phyloP scores from a whole-genome alignment of 2,329 filamentous ascomycete species.

The Pleoardoris graminearum region DNA sequence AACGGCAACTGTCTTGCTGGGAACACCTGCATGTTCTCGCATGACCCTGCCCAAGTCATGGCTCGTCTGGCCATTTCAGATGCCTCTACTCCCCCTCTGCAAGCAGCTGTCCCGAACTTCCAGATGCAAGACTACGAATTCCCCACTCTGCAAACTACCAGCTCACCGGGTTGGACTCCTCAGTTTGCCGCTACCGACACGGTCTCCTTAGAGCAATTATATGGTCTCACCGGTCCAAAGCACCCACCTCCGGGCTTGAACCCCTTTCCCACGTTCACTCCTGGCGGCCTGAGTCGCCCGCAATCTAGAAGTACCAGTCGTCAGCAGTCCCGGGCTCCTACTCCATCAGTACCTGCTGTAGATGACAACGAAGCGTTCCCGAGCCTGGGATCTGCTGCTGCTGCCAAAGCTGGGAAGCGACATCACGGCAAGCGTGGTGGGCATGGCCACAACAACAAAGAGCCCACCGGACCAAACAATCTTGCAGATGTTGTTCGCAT shows the following conservation, averaged over 20 bases:
- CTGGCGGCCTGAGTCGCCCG: constrained; percentile 61
- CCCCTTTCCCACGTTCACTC: constrained; percentile 62
- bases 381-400: constrained; percentile 74
- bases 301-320: constrained; percentile 85
- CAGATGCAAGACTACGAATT: constrained; percentile 87
- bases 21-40: constrained; percentile 93
- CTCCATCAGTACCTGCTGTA: constrained; percentile 72
- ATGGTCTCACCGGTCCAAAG: constrained; percentile 41
- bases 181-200: constrained; percentile 48
- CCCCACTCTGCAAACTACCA: constrained; percentile 66
- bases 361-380: constrained; percentile 97
- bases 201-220: constrained; percentile 48
- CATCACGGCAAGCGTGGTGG: constrained; percentile 90
- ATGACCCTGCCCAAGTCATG: constrained; percentile 86
- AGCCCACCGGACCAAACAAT: constrained; percentile 64
- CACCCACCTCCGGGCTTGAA: constrained; percentile 73
- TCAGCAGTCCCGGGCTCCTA: constrained; percentile 67
- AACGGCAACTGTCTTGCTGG: constrained; percentile 94
- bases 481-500: constrained; percentile 94
- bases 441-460: constrained; percentile 64
- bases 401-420: constrained; percentile 79
- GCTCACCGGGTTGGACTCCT: constrained; percentile 47
- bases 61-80: constrained; percentile 78
- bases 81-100: constrained; percentile 64
- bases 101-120: constrained; percentile 67